These are phyloP conservation scores for Blumeria graminis DNA, from an alignment of 2,329 filamentous ascomycete genomes.

Conservation along the genomic window DNA sequence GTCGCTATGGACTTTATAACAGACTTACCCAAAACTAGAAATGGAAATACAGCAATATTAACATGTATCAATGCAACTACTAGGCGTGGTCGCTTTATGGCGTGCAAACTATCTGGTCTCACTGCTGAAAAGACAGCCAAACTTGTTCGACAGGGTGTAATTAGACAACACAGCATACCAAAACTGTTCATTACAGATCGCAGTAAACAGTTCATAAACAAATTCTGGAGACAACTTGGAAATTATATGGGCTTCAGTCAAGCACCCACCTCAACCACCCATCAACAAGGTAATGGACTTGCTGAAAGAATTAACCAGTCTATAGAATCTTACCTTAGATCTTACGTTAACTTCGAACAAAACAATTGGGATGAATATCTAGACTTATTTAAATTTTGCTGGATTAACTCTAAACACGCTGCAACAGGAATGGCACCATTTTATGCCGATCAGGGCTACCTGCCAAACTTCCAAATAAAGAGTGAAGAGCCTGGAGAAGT, in stretches of 20 bases:
- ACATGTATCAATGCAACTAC: background rate
- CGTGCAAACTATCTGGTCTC: background rate
- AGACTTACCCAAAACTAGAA: background rate
- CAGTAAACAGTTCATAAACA: background rate
- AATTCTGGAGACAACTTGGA: background rate
- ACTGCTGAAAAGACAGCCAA: background rate
- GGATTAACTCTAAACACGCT: constrained; percentile 1
- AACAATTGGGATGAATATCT: constrained; percentile 3
- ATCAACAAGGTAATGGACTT: background rate
- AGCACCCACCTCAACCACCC: background rate
- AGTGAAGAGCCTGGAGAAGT: background rate
- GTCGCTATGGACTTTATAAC: background rate
- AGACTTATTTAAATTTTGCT: background rate
- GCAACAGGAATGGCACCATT: background rate
- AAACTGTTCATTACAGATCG: constrained; percentile 1
- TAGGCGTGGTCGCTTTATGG: background rate
- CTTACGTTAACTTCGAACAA: constrained; percentile 4
- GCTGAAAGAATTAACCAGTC: constrained; percentile 2
- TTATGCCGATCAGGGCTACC: background rate
- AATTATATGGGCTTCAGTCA: background rate
- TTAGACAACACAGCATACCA: background rate
- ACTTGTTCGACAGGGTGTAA: background rate
- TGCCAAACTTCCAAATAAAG: background rate
- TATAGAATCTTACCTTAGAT: constrained; percentile 2
- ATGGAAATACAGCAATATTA: background rate